A percentile compares a stretch with the other conserved stretches of the same genome.
Evolutionary conservation across 2,329 filamentous ascomycete genomes (phyloP).

Genomic region (Aspergillus sp.): DNA sequence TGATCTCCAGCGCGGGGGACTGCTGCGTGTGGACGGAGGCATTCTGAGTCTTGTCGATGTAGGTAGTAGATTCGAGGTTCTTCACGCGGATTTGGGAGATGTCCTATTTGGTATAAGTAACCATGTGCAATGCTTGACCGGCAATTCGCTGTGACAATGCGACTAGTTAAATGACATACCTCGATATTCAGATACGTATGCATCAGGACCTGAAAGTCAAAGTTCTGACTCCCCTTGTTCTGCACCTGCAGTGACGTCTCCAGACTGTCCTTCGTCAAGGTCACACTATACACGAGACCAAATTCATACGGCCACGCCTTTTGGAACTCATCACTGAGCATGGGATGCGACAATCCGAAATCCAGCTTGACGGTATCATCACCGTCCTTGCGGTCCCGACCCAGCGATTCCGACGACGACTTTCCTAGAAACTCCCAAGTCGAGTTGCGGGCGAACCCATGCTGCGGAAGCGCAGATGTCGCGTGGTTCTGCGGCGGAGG

Average conservation of each 20-base stretch:
- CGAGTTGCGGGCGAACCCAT: constrained; percentile 88
- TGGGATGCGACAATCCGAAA: constrained; percentile 78
- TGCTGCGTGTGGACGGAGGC: constrained; percentile 63
- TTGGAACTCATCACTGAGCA: constrained; percentile 65
- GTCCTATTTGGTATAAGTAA: constrained; percentile 56
- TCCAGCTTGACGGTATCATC: constrained; percentile 84
- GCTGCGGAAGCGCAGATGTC: constrained; percentile 80
- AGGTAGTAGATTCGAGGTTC: constrained; percentile 73
- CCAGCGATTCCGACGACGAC: constrained; percentile 66
- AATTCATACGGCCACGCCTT: constrained; percentile 84
- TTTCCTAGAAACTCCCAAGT: constrained; percentile 89
- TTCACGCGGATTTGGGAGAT: constrained; percentile 70
- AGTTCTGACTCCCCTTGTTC: constrained; percentile 77
- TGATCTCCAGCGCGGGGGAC: constrained; percentile 64
- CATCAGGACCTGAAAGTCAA: constrained; percentile 87
- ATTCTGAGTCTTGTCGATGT: constrained; percentile 78
- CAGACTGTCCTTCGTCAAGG: constrained; percentile 69
- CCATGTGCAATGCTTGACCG: neutral
- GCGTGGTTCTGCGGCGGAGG: constrained; percentile 71
- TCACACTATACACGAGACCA: constrained; percentile 89
- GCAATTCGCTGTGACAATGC: neutral
- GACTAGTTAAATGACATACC: constrained; percentile 51
- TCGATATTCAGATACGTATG: constrained; percentile 85
- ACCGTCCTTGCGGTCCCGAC: constrained; percentile 41
- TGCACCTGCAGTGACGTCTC: constrained; percentile 81